Percentiles rank a stretch among this genome's conserved stretches.
phyloP scores from a whole-genome alignment of 192 early-diverging fungal species.

The Coemansia sp. region DNA sequence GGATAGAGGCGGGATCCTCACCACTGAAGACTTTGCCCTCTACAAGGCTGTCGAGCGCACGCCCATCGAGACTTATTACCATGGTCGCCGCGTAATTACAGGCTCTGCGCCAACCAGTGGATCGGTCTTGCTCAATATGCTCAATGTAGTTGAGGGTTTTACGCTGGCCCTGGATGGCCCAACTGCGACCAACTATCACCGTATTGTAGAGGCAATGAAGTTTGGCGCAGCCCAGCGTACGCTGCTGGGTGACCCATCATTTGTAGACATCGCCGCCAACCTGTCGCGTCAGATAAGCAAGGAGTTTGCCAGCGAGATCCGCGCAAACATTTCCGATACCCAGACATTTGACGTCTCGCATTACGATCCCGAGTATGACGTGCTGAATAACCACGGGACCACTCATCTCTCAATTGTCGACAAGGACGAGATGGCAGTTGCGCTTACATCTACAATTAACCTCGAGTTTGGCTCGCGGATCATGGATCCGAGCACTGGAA shows the following conservation, averaged over 20 bases:
- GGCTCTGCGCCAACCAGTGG: conserved; percentile 80
- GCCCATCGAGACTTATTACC: conserved; percentile 70
- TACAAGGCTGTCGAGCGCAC: conserved; percentile 64
- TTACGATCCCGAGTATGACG: conserved; percentile 80
- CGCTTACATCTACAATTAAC: conserved; percentile 88
- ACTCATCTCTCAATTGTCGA: conserved; percentile 86
- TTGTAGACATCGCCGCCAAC: conserved; percentile 45
- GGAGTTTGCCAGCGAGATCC: conserved; percentile 61
- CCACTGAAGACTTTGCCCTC: conserved; percentile 65
- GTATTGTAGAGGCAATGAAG: conserved; percentile 85
- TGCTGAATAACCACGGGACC: conserved; percentile 82
- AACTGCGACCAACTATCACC: conserved; percentile 70
- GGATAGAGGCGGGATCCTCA: conserved; percentile 73
- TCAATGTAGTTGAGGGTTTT: conserved; percentile 87
- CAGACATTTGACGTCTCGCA: conserved; percentile 67
- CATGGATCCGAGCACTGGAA: conserved; percentile 80
- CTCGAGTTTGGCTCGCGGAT: conserved; percentile 85
- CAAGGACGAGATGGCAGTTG: conserved; percentile 71
- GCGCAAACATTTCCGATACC: conserved; percentile 72
- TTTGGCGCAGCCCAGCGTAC: conserved; percentile 81
- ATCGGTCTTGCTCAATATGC: conserved; percentile 73
- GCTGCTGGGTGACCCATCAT: conserved; percentile 78
- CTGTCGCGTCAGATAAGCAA: conserved; percentile 68
- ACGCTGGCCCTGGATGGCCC: conserved; percentile 60
- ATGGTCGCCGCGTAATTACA: conserved; percentile 72